Evolutionary conservation across 441 rosid species (phyloP).

Genomic region (Gossypium gossypioides): DNA sequence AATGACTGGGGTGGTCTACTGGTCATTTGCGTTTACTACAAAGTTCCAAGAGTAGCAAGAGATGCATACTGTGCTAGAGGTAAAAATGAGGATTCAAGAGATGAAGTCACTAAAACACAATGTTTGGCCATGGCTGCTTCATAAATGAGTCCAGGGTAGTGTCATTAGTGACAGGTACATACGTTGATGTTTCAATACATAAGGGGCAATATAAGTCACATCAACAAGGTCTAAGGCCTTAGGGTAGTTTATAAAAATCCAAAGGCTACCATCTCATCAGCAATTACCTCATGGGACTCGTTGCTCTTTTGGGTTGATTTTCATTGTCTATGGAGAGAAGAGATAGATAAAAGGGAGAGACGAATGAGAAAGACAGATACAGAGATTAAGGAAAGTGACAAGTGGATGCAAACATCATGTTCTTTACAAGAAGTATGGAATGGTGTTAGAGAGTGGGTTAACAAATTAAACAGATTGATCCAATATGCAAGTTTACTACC

Average conservation of each 20-base stretch:
- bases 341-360: not conserved
- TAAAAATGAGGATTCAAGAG: not conserved
- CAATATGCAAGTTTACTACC: not conserved
- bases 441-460: not conserved
- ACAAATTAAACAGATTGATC: not conserved
- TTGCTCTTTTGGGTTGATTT: not conserved
- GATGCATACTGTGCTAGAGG: not conserved
- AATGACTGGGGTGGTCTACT: not conserved
- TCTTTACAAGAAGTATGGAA: not conserved
- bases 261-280: not conserved
- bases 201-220: not conserved
- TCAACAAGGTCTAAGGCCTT: not conserved
- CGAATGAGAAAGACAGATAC: not conserved
- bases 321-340: not conserved
- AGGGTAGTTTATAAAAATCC: not conserved
- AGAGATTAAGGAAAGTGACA: not conserved
- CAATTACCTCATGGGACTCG: not conserved
- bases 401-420: not conserved
- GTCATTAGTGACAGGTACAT: not conserved
- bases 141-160: not conserved
- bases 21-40: not conserved
- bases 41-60: not conserved
- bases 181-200: not conserved
- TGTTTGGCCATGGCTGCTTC: not conserved
- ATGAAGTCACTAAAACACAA: not conserved